These are phyloP conservation scores for Trichoderma atrobrunneum DNA, from an alignment of 2,329 filamentous ascomycete species.

Conservation along the genomic window DNA sequence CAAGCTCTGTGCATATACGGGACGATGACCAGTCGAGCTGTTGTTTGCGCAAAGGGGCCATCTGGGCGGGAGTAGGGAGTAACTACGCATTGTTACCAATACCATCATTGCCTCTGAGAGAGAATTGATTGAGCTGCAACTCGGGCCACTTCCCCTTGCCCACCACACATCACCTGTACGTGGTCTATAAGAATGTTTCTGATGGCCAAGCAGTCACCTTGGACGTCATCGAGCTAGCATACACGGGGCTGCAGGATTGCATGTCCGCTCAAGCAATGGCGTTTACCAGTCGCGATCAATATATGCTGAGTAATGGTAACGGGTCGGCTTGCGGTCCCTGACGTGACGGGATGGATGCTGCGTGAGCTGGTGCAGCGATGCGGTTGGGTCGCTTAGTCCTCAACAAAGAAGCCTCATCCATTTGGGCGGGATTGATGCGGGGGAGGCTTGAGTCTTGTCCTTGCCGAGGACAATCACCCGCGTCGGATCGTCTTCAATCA, in stretches of 20 bases:
- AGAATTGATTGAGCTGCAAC: neutral
- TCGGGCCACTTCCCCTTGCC: neutral
- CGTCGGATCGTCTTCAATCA: constrained; percentile 17
- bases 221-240: neutral
- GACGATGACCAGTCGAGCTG: neutral
- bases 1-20: constrained; percentile 9
- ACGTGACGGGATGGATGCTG: neutral
- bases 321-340: neutral
- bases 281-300: neutral
- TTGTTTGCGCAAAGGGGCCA: neutral
- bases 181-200: neutral
- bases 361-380: constrained; percentile 2
- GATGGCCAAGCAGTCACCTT: neutral
- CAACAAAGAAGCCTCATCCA: constrained; percentile 12
- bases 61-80: neutral
- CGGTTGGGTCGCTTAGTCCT: constrained; percentile 18
- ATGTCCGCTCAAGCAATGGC: neutral
- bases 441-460: constrained; percentile 17
- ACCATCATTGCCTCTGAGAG: neutral
- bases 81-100: neutral
- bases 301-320: neutral
- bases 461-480: constrained; percentile 17
- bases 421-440: constrained; percentile 17
- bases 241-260: constrained; percentile 1
- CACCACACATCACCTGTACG: neutral